A percentile compares a stretch with the other conserved stretches of the same genome.
Conservation (phyloP, 2,329 filamentous ascomycete species). For the Macrophomina tecta region DNA sequence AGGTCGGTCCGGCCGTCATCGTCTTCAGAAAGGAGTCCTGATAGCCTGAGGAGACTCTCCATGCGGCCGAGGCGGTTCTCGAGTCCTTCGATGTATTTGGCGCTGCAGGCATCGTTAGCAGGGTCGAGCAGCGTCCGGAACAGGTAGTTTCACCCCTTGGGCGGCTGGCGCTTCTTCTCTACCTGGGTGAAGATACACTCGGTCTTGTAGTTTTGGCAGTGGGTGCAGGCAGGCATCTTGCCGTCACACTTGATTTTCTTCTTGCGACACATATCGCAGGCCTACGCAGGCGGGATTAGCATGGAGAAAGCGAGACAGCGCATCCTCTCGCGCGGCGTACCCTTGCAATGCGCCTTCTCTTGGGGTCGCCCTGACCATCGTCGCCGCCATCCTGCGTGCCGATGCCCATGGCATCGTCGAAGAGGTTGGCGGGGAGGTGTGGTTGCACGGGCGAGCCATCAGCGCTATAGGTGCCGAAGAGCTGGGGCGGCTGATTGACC, state of each 20-base stretch:
- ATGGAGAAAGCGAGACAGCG: background rate
- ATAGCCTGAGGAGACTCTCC: constrained; percentile 88
- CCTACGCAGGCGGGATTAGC: constrained; percentile 56
- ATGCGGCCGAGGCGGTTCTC: constrained; percentile 95
- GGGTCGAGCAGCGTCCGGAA: background rate
- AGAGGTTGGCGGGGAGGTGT: constrained; percentile 40
- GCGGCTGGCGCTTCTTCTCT: constrained; percentile 97
- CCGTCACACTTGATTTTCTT: constrained; percentile 98
- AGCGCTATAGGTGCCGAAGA: constrained; percentile 46
- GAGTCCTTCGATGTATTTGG: constrained; percentile 96
- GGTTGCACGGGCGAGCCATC: constrained; percentile 46
- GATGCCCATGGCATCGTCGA: constrained; percentile 48
- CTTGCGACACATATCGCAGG: constrained; percentile 95
- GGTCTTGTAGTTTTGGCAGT: constrained; percentile 97
- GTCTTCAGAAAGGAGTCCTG: constrained; percentile 83
- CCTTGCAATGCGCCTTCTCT: constrained; percentile 85
- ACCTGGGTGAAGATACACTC: constrained; percentile 97
- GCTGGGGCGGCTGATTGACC: constrained; percentile 48
- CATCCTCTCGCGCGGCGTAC: constrained; percentile 57
- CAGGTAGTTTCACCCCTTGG: constrained; percentile 76
- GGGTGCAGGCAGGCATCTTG: constrained; percentile 90
- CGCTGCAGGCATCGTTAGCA: constrained; percentile 57
- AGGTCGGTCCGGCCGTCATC: constrained; percentile 86
- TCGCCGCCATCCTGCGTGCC: constrained; percentile 55
- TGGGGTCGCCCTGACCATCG: constrained; percentile 66